Conservation (phyloP, 805 yeast genomes). For the Saturnispora halmiae region DNA sequence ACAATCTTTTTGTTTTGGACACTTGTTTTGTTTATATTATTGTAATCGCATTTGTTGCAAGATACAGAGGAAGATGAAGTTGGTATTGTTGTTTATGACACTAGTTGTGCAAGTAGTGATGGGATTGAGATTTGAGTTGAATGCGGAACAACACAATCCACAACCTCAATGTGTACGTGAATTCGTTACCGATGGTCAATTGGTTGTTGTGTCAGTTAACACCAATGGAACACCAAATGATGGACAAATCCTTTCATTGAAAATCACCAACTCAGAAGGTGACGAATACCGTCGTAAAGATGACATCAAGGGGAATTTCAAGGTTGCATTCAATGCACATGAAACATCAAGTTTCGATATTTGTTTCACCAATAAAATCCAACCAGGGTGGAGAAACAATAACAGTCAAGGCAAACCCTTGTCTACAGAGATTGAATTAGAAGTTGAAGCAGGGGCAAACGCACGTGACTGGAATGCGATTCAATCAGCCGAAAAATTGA, state of each 20-base stretch:
- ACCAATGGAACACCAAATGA: conserved; percentile 74
- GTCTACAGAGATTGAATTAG: conserved; percentile 73
- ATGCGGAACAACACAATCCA: conserved; percentile 22
- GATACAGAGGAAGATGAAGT: no score
- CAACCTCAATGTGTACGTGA: conserved; percentile 84
- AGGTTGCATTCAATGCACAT: conserved; percentile 79
- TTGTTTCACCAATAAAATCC: conserved; percentile 66
- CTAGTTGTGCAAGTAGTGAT: conserved; percentile 2
- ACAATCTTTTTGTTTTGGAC: no score
- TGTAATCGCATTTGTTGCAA: no score
- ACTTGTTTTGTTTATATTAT: neutral
- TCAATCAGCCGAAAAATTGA: conserved; percentile 86
- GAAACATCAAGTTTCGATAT: conserved; percentile 80
- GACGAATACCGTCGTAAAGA: conserved; percentile 75
- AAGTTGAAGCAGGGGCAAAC: conserved; percentile 89
- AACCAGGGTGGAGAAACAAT: conserved; percentile 32
- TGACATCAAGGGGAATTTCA: conserved; percentile 62
- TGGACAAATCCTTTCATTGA: conserved; percentile 70
- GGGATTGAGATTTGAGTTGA: conserved; percentile 27
- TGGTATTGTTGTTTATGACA: neutral
- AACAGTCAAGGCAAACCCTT: conserved; percentile 25
- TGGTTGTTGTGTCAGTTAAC: conserved; percentile 76
- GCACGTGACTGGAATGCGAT: conserved; percentile 97
- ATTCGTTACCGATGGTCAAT: conserved; percentile 72
- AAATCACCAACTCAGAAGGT: conserved; percentile 68